Percentiles rank a stretch among this genome's conserved stretches.
Conservation (phyloP, 1,284 basidiomycete species). For the Mycena sp. region DNA sequence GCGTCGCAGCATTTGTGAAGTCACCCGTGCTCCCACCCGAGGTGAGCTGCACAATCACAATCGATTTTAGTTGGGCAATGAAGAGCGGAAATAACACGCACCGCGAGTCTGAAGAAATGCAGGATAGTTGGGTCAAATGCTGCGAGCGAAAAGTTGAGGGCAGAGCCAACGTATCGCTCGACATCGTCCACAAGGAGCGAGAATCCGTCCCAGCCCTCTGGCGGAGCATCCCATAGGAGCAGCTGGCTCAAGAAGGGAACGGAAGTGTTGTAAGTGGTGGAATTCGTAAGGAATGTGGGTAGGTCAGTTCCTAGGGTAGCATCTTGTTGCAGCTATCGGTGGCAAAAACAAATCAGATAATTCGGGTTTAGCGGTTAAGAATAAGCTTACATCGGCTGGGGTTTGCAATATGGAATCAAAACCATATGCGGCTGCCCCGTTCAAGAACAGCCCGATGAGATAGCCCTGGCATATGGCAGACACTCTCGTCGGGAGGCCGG, state of each 20-base stretch:
- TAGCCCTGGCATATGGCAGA: slow-evolving; percentile 86
- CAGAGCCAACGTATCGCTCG: slow-evolving; percentile 75
- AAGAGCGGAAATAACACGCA: slow-evolving; percentile 53
- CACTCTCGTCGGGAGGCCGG: slow-evolving; percentile 84
- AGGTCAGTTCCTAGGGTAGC: slow-evolving; percentile 76
- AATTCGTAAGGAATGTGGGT: slow-evolving; percentile 80
- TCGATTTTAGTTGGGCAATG: slow-evolving; percentile 11
- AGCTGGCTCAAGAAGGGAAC: slow-evolving; percentile 67
- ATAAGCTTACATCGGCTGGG: slow-evolving; percentile 65
- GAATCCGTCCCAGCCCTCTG: slow-evolving; percentile 80
- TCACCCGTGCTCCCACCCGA: slow-evolving; percentile 70
- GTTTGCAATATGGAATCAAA: slow-evolving; percentile 88
- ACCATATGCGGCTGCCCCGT: slow-evolving; percentile 82
- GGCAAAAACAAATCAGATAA: slow-evolving; percentile 17
- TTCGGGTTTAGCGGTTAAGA: slow-evolving; percentile 12
- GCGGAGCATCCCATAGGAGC: slow-evolving; percentile 72
- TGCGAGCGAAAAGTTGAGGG: slow-evolving; percentile 75
- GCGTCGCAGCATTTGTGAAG: slow-evolving; percentile 83
- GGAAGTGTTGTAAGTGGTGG: slow-evolving; percentile 69
- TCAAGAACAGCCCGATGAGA: slow-evolving; percentile 85
- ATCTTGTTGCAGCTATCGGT: slow-evolving; percentile 73
- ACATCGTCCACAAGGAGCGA: slow-evolving; percentile 88
- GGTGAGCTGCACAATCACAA: slow-evolving; percentile 58
- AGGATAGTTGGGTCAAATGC: slow-evolving; percentile 70
- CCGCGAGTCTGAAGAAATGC: slow-evolving; percentile 88